Evolutionary conservation across 768 basidiomycete genomes (phyloP).

Genomic region (Serendipita sp.): DNA sequence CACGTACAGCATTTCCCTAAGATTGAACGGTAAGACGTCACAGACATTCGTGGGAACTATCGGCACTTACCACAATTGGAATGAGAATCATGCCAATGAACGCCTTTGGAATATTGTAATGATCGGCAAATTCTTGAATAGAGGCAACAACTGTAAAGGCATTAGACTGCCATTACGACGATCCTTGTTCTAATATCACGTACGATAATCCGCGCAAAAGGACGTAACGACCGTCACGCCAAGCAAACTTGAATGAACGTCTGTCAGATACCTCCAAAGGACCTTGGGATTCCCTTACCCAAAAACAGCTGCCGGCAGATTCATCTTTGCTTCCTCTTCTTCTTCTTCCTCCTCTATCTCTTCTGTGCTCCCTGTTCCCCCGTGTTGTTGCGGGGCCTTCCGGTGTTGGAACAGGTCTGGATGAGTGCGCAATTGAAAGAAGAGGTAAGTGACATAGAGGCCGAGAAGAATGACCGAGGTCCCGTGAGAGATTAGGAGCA

Average conservation of each 20-base stretch:
- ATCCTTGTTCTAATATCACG: constrained; percentile 18
- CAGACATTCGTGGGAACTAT: constrained; percentile 14
- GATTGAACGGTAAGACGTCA: constrained; percentile 26
- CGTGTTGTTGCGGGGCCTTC: constrained; percentile 8
- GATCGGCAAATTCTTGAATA: constrained; percentile 76
- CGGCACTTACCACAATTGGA: constrained; percentile 57
- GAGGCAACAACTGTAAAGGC: constrained; percentile 56
- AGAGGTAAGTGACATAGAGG: constrained; percentile 59
- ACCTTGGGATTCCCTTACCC: constrained; percentile 21
- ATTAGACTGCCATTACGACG: no score
- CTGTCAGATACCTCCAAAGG: not conserved
- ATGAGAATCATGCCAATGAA: constrained; percentile 80
- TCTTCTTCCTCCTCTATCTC: constrained; percentile 26
- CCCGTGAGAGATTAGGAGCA: constrained; percentile 63
- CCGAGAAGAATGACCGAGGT: constrained; percentile 59
- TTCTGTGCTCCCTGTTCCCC: not conserved
- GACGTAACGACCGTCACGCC: constrained; percentile 64
- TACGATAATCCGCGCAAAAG: constrained; percentile 78
- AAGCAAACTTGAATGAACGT: constrained; percentile 36
- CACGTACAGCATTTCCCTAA: not conserved
- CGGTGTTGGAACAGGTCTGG: not conserved
- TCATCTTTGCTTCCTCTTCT: constrained; percentile 46
- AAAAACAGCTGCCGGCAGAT: constrained; percentile 41
- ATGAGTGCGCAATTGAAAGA: constrained; percentile 46
- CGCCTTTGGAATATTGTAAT: constrained; percentile 64